These are phyloP conservation scores for Rosa persica DNA, from an alignment of 306 rosid species.

Conservation along the genomic window DNA sequence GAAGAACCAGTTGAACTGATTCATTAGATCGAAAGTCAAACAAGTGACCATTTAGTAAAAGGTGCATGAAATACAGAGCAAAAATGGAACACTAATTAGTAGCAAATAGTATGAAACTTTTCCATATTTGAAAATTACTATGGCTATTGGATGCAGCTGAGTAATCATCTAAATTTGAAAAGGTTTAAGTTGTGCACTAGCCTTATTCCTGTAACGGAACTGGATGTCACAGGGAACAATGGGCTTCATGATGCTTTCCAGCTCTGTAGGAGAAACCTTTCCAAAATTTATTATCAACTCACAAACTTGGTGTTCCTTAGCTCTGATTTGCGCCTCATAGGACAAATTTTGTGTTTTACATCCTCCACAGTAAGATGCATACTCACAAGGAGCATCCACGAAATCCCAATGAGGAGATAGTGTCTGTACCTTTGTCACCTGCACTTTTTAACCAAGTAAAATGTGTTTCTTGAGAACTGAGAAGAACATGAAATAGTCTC, in stretches of 20 bases:
- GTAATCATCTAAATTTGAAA: conserved; percentile 11
- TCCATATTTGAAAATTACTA: background rate
- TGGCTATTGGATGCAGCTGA: background rate
- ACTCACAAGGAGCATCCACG: conserved; percentile 90
- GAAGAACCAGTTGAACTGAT: background rate
- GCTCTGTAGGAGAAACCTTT: conserved; percentile 48
- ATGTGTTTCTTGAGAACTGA: background rate
- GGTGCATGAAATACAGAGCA: background rate
- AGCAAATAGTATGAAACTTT: background rate
- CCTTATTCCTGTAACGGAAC: conserved; percentile 96
- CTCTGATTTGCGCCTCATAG: conserved; percentile 78
- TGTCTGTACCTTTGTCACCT: conserved; percentile 80
- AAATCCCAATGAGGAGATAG: conserved; percentile 70
- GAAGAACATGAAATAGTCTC: background rate
- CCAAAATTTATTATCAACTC: conserved; percentile 79
- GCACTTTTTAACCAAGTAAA: conserved; percentile 16
- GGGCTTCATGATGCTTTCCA: conserved; percentile 65
- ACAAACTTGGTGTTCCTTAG: conserved; percentile 81
- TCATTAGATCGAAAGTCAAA: background rate
- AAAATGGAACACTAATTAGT: background rate
- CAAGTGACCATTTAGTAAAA: background rate
- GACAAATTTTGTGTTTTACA: conserved; percentile 84
- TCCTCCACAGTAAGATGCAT: conserved; percentile 88
- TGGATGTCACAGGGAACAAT: conserved; percentile 85
- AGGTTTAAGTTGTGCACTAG: conserved; percentile 20